Conservation (phyloP, 768 basidiomycete genomes). For the Suillus weaverae region DNA sequence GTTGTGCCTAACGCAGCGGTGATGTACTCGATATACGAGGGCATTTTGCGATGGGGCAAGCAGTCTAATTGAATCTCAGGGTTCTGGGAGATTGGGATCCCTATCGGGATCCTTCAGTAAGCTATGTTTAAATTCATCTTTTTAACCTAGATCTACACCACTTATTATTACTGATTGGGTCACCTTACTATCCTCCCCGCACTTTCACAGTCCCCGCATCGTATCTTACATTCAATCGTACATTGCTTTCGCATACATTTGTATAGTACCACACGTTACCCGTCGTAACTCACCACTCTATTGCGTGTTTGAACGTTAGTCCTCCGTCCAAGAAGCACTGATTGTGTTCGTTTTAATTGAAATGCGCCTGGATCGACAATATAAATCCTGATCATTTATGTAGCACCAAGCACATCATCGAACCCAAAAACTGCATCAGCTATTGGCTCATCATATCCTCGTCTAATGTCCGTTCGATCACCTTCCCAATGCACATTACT, state of each 20-base stretch:
- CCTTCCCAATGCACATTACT: conserved; percentile 54
- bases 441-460: background rate
- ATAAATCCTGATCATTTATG: background rate
- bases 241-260: conserved; percentile 14
- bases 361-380: background rate
- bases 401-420: background rate
- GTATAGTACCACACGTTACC: conserved; percentile 21
- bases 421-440: background rate
- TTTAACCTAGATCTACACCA: conserved; percentile 11
- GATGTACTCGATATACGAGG: conserved; percentile 96
- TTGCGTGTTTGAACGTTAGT: conserved; percentile 8
- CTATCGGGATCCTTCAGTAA: background rate
- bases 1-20: conserved; percentile 97
- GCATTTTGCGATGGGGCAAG: conserved; percentile 61
- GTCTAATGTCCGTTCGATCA: conserved; percentile 33
- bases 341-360: background rate
- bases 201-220: conserved; percentile 15
- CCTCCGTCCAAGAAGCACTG: background rate
- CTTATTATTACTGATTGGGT: conserved; percentile 15
- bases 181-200: conserved; percentile 10
- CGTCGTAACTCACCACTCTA: conserved; percentile 25
- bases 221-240: conserved; percentile 19
- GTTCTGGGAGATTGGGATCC: background rate
- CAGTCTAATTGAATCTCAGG: background rate
- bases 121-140: background rate